A percentile compares a stretch with the other conserved stretches of the same genome.
Evolutionary conservation across 202 grass and related monocot species (phyloP).

Genomic region (Zoysia matrella): DNA sequence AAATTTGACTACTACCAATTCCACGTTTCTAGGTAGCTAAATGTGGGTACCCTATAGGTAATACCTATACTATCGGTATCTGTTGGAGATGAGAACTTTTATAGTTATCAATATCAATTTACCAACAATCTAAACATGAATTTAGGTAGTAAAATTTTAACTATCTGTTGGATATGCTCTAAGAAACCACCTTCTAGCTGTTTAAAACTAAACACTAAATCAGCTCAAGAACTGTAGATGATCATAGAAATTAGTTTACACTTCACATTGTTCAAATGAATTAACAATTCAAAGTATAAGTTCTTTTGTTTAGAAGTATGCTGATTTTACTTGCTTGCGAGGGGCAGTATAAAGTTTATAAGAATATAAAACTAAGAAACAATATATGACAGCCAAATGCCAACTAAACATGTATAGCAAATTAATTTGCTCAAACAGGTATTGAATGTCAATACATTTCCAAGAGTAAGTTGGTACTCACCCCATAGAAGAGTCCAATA

Average conservation of each 20-base stretch:
- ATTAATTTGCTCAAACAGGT: no score
- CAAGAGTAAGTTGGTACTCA: constrained; percentile 36
- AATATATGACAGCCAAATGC: neutral
- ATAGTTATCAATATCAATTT: no score
- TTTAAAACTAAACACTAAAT: neutral
- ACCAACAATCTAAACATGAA: no score
- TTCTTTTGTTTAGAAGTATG: neutral
- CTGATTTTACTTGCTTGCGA: neutral
- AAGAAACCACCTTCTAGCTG: neutral
- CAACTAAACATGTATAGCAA: neutral
- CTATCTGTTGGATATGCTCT: no score
- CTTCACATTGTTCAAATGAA: neutral
- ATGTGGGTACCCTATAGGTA: no score
- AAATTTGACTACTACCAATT: no score
- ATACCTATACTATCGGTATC: no score
- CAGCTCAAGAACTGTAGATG: neutral
- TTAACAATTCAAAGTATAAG: neutral
- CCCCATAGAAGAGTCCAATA: constrained; percentile 99
- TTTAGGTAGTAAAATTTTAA: no score
- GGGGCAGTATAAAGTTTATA: neutral
- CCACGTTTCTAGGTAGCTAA: no score
- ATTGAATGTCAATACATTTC: neutral
- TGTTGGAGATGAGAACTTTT: no score
- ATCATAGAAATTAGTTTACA: neutral
- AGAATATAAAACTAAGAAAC: neutral